Conservation (phyloP, 225 moss, liverwort and hornwort genomes). For the Lunularia cruciata region DNA sequence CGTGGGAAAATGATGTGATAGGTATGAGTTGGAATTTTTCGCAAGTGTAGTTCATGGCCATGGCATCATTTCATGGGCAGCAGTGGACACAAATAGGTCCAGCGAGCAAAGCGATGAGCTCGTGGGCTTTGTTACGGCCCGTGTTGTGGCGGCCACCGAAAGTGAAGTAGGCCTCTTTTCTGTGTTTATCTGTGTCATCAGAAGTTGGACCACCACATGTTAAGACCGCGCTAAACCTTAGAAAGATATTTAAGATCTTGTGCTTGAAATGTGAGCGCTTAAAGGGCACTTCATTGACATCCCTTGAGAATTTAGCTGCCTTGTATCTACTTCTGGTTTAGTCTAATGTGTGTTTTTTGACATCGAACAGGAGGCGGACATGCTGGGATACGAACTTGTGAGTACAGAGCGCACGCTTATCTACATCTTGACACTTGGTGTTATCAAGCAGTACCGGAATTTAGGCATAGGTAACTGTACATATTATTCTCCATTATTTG, state of each 20-base stretch:
- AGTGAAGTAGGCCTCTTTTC: conserved; percentile 51
- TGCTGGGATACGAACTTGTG: conserved; percentile 79
- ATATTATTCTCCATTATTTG: too few species aligned
- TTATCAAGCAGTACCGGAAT: conserved; percentile 81
- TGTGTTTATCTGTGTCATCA: not conserved
- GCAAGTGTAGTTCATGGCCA: conserved; percentile 74
- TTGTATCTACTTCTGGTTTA: too few species aligned
- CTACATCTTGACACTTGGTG: conserved; percentile 89
- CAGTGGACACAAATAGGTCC: conserved; percentile 78
- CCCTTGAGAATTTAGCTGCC: too few species aligned
- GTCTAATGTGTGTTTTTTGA: too few species aligned
- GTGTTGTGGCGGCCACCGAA: conserved; percentile 68
- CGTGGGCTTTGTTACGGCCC: conserved; percentile 87
- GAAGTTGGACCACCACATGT: too few species aligned
- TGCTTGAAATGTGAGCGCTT: too few species aligned
- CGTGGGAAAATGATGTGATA: conserved; percentile 19
- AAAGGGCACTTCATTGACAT: not conserved
- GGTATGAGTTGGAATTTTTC: conserved; percentile 88
- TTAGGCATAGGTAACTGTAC: conserved; percentile 62
- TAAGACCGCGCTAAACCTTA: too few species aligned
- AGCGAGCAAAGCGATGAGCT: conserved; percentile 78
- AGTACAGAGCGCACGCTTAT: conserved; percentile 75
- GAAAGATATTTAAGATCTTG: too few species aligned
- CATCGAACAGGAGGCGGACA: conserved; percentile 70
- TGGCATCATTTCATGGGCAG: conserved; percentile 91